These are phyloP conservation scores for Umbilicus rupestris DNA, from an alignment of 164 flowering plant species.

Conservation along the genomic window DNA sequence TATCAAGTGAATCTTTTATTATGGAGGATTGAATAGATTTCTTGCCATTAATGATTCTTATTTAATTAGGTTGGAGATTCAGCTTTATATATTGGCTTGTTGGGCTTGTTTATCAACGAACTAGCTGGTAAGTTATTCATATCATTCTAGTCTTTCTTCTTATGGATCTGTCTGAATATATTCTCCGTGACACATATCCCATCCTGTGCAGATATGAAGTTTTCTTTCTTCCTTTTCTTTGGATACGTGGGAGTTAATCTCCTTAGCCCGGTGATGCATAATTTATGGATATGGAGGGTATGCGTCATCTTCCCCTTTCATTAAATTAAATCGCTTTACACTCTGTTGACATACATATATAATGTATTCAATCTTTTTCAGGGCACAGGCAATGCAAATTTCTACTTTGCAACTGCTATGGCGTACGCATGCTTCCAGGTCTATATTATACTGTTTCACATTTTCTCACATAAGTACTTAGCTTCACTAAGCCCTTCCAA, in stretches of 20 bases:
- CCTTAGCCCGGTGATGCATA: slow-evolving; percentile 98
- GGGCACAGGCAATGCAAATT: slow-evolving; percentile 99
- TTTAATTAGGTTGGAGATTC: slow-evolving; percentile 74
- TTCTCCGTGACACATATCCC: slow-evolving; percentile 6
- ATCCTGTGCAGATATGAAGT: slow-evolving; percentile 65
- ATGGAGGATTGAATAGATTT: neutral
- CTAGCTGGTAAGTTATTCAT: slow-evolving; percentile 55
- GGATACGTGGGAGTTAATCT: slow-evolving; percentile 82
- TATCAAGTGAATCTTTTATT: too few relatives aligned
- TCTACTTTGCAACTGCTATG: slow-evolving; percentile 88
- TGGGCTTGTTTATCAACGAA: slow-evolving; percentile 73
- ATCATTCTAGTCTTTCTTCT: slow-evolving; percentile 7
- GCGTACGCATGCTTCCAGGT: slow-evolving; percentile 95
- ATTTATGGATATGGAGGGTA: slow-evolving; percentile 99
- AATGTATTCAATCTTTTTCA: slow-evolving; percentile 23
- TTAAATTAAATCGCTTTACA: neutral
- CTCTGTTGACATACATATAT: neutral
- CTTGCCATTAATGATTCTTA: slow-evolving; percentile 1
- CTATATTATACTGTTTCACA: neutral
- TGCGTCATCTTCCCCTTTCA: slow-evolving; percentile 14
- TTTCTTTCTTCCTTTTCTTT: slow-evolving; percentile 83
- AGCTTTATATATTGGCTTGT: slow-evolving; percentile 72
- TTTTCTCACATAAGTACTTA: neutral
- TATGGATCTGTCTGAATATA: slow-evolving; percentile 2
- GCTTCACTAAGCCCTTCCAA: neutral